Evolutionary conservation across 371 early-diverging fungal genomes (phyloP), one percentile per base, ranked within the genome.

Genomic region (Apophysomyces sp.): DNA sequence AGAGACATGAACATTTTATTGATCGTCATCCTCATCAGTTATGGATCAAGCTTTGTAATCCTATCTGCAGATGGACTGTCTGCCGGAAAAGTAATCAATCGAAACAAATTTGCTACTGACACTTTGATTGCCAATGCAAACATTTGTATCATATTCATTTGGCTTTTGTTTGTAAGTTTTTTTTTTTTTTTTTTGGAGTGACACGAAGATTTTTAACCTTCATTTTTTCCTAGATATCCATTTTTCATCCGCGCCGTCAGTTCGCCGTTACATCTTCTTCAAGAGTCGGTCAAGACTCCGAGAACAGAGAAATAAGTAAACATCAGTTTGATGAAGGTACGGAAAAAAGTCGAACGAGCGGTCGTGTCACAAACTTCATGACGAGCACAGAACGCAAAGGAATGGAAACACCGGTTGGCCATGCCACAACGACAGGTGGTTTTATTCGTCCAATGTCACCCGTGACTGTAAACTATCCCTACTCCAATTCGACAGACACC

Each of bases 1-100:
- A 80, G 71, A 55, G 78, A 81, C 24, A 78, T 83, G 78, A 83
- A 81, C 51, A 49, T 66, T 21, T 64, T 78, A 16, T 49, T 81
- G 18, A 76, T 77, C 0, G 13, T 57, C 5, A 30, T 65, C 26
- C 61, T 83, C 4, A 63, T 74, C 51, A 36, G 68, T 7, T 74
- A 67, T 26, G 72, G 74, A 4, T 21, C 57, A 2, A 65, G 69
- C n/a, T 63, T 81, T 21, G 52, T 71, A 3, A 70, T 69, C 21
- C 61, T 83, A 16, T 74, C 79, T 53, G 69, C 67, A 26, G 84
- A 83, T 55, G 76, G 72, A 30, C 54, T 81, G 28, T 75, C 74
- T 6, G 26, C 16, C 2, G 52, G 57, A 15, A 71, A 58, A 26
- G 41, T 52, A 0, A 72, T 74, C 37, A 61, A 55, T 11, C 41